Base-by-base conservation (phyloP, 192 early-diverging fungal genomes). In the Diversispora epigaea region DNA sequence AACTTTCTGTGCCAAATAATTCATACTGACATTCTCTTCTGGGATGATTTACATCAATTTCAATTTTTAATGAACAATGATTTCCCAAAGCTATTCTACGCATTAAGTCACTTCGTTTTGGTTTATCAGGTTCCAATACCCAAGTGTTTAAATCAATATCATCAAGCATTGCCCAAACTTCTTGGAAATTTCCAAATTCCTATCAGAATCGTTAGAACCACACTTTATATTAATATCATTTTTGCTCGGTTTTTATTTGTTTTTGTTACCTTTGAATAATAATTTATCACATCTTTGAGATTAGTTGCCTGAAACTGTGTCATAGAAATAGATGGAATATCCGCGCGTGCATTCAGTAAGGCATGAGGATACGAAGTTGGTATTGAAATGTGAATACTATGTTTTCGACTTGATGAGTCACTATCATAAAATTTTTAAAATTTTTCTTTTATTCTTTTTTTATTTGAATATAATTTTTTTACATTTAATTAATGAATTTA, bases 391-490 rank as follows among this genome's bases (percentile, higher is more conserved):
- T 15, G 17, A 12, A 75, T 65, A 47, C 10, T 62, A 44, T 75
- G 73, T 43, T 75, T n/a, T n/a, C 73, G 60, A 49, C 73, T 50
- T 46, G 73, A 75, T 19, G 73, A 75, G 43, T 75, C 73, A 52
- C 73, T 75, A 4, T 32, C 6, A 21, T 5, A 52, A 40, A 73
- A 15, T 8, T 1, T 62, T 21, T n/a, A n/a, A 61, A 6, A 14
- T n/a, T 41, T 39, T 54, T 54, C 11, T 4, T 45, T 50, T 69
- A 50, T 19, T 1, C 12, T 12, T 49, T 50, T 5, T 1, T 15
- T 14, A 40, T 14, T 43, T 15, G 46, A 10, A 3, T 50, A 49
- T 14, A 52, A 3, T 40, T 40, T 47, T 5, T 2, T 10, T 17
- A 39, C 22, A 14, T 52, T 7, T 32, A 22, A 4, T 22, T 9